These are phyloP conservation scores for Solanum medicagineum DNA, from an alignment of 257 asterid species.

Conservation along the genomic window DNA sequence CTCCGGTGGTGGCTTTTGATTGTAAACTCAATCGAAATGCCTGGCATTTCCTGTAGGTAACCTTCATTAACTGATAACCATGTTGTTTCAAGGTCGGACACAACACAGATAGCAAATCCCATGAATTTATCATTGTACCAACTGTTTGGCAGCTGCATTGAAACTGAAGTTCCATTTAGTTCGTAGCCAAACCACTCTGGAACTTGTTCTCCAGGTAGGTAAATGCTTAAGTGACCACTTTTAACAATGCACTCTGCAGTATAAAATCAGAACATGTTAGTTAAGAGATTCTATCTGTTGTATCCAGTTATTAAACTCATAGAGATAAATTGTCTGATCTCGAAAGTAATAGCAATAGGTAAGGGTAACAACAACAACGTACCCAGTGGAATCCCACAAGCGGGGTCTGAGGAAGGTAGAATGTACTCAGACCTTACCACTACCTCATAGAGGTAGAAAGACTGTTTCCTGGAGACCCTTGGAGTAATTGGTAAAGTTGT, in stretches of 20 bases:
- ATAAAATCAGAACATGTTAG: neutral
- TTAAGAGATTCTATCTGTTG: neutral
- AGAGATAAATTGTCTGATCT: neutral
- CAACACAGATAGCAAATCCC: constrained; percentile 1
- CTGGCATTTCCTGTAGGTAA: neutral
- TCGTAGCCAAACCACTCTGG: neutral
- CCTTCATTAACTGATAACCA: neutral
- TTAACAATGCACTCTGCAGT: neutral
- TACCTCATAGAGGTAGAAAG: too few relatives aligned
- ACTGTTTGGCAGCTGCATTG: neutral
- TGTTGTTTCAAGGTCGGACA: neutral
- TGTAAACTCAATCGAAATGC: neutral
- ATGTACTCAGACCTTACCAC: too few relatives aligned
- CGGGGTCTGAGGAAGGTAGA: too few relatives aligned
- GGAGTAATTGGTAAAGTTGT: too few relatives aligned
- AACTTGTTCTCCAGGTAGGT: neutral
- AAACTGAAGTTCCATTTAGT: neutral
- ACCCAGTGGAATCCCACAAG: too few relatives aligned
- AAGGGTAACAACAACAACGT: neutral
- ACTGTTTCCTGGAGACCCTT: too few relatives aligned
- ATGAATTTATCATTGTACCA: neutral
- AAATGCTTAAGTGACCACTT: neutral
- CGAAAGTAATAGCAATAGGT: neutral
- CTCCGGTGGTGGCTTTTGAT: neutral
- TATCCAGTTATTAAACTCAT: neutral